Conservation (phyloP, 345 rosid genomes). For the Acer saccharum region DNA sequence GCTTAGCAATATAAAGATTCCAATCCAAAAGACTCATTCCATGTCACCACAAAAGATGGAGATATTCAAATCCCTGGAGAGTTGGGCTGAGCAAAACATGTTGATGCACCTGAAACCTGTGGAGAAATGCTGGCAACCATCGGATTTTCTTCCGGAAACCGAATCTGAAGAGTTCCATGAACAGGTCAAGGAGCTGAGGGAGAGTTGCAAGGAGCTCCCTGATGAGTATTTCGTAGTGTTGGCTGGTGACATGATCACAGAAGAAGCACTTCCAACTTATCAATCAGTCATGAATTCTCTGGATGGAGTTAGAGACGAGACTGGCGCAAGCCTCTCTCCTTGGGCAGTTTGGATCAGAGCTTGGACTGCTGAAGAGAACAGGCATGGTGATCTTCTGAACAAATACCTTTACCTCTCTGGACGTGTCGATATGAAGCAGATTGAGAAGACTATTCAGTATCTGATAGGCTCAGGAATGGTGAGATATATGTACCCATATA, state of each 20-base stretch:
- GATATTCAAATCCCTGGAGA: conserved; percentile 40
- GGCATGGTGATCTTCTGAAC: conserved; percentile 49
- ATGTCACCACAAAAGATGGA: conserved; percentile 45
- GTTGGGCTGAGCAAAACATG: conserved; percentile 42
- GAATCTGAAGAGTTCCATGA: conserved; percentile 35
- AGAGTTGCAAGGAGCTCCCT: conserved; percentile 33
- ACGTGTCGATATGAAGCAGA: conserved; percentile 45
- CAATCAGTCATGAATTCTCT: conserved; percentile 40
- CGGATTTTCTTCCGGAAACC: conserved; percentile 40
- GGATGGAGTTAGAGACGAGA: conserved; percentile 42
- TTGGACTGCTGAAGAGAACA: conserved; percentile 49
- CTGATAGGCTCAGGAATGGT: conserved; percentile 47
- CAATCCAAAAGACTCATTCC: conserved; percentile 21
- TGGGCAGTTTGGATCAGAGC: conserved; percentile 47
- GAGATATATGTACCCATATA: neutral
- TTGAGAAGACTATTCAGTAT: conserved; percentile 47
- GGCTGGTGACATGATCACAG: conserved; percentile 49
- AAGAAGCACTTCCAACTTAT: conserved; percentile 47
- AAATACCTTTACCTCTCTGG: conserved; percentile 48
- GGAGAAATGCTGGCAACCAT: conserved; percentile 50
- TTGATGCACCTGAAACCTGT: conserved; percentile 39
- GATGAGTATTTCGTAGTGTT: conserved; percentile 43
- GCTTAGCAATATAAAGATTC: too few species aligned
- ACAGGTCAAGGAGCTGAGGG: conserved; percentile 38
- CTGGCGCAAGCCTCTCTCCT: conserved; percentile 35